phyloP scores from a whole-genome alignment of 2,329 filamentous ascomycete species.

The Claviceps capensis region DNA sequence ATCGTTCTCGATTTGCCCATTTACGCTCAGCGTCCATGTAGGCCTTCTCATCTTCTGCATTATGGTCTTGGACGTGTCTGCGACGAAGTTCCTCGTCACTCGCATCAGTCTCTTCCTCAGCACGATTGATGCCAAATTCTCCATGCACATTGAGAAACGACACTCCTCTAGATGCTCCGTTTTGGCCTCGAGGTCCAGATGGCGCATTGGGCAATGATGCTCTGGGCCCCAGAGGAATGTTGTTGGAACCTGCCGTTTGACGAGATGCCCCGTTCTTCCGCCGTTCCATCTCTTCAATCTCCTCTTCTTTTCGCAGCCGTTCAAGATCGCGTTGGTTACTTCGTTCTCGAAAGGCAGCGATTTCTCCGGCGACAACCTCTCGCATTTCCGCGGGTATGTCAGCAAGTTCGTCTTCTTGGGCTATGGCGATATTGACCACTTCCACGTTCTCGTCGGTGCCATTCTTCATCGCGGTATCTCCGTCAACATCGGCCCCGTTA shows the following conservation, averaged over 20 bases:
- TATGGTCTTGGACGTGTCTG: conserved; percentile 55
- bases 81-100: conserved; percentile 76
- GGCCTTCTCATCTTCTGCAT: conserved; percentile 63
- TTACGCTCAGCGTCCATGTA: conserved; percentile 78
- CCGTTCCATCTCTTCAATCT: conserved; percentile 77
- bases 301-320: conserved; percentile 75
- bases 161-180: conserved; percentile 43
- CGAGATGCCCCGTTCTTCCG: conserved; percentile 52
- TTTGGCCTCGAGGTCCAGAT: conserved; percentile 50
- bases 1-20: conserved; percentile 81
- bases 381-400: conserved; percentile 96
- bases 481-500: conserved; percentile 41
- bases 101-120: conserved; percentile 79
- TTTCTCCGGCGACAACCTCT: conserved; percentile 86
- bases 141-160: conserved; percentile 83
- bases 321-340: conserved; percentile 83
- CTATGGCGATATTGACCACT: conserved; percentile 78
- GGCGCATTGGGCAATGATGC: conserved; percentile 56
- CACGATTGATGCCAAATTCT: conserved; percentile 47
- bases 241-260: conserved; percentile 52
- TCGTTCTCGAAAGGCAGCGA: conserved; percentile 83
- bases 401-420: conserved; percentile 80
- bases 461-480: conserved; percentile 58
- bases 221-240: conserved; percentile 22
- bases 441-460: conserved; percentile 55